These are phyloP conservation scores for Gliomastix tumulicola DNA, from an alignment of 2,329 filamentous ascomycete genomes.

Conservation along the genomic window DNA sequence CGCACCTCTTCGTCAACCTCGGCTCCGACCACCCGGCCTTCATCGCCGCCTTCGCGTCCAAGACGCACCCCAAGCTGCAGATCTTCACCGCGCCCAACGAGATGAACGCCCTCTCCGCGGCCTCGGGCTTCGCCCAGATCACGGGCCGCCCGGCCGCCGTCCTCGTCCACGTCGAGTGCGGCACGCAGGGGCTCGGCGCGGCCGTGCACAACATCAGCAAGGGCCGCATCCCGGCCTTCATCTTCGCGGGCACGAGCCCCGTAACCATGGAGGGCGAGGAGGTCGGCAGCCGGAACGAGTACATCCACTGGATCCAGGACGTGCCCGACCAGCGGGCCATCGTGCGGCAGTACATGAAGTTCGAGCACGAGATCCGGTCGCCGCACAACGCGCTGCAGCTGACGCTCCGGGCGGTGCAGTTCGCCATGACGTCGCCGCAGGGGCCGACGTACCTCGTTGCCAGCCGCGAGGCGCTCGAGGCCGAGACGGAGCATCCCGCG, in stretches of 20 bases:
- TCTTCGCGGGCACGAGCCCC: constrained; percentile 36
- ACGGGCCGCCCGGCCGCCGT: constrained; percentile 13
- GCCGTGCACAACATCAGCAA: constrained; percentile 18
- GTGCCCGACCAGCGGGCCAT: constrained; percentile 31
- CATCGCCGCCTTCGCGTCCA: constrained; percentile 17
- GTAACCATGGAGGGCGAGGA: constrained; percentile 34
- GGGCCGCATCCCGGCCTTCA: constrained; percentile 21
- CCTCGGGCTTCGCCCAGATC: constrained; percentile 17
- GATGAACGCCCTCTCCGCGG: constrained; percentile 15
- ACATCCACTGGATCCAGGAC: constrained; percentile 37
- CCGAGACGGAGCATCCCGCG: constrained; percentile 5
- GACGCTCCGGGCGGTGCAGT: constrained; percentile 15
- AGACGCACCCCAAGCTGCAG: constrained; percentile 11
- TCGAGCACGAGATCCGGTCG: constrained; percentile 17
- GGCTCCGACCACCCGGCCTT: constrained; percentile 38
- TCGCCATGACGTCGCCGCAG: constrained; percentile 15
- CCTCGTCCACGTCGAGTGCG: constrained; percentile 18
- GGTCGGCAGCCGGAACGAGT: constrained; percentile 28
- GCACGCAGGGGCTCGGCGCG: constrained; percentile 14
- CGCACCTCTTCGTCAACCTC: constrained; percentile 44
- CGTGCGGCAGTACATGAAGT: constrained; percentile 19
- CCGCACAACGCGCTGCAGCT: constrained; percentile 17
- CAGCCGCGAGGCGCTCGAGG: constrained; percentile 15
- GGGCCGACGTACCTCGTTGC: constrained; percentile 17
- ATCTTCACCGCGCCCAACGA: constrained; percentile 22